Base-by-base conservation (phyloP, 768 basidiomycete species). In the Naganishia vishniacii region DNA sequence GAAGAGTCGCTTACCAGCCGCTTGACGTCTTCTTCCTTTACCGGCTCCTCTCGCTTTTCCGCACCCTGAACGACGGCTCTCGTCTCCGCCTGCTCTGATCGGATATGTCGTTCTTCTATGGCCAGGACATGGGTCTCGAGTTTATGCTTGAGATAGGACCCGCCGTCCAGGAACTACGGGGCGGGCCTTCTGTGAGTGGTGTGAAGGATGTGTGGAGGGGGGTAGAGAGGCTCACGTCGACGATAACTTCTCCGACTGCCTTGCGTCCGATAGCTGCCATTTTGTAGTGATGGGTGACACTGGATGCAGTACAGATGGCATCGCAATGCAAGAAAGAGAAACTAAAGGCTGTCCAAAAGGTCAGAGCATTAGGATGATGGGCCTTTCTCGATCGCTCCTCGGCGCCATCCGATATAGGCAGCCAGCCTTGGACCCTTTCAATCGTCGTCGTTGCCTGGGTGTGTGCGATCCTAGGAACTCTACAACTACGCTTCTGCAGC, bases 151-250 rank as follows among this genome's bases (percentile, higher is more conserved):
- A 31, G 25, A 28, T 60, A 60, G 2, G 59, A 60, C 1, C 59
- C 59, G 18, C 59, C 59, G 28, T 60, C 59, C 18, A 47, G 28
- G 42, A 60, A 60, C 59, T 60, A 31, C n/a, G n/a, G n/a, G n/a
- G n/a, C n/a, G n/a, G n/a, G n/a, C n/a, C 1, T 20, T 20, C 25
- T 4, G 23, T 15, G 40, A 20, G 25, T 18, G 28, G 42, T 9
- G 5, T 3, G 4, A 60, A 60, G 23, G 42, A 2, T 28, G 23
- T 6, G 29, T 13, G 16, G 16, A 12, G 1, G 28, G 28, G 2
- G 3, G 3, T 13, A 4, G 7, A 9, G 16, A 28, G 16, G 45
- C 59, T 60, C 59, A 60, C 59, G 59, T 60, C 59, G 9, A 60
- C 45, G 25, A 60, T 60, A 7, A 60, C 59, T 47, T 60, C 59